phyloP scores from a whole-genome alignment of 2,329 filamentous ascomycete genomes.

The Colletotrichum trifolii region DNA sequence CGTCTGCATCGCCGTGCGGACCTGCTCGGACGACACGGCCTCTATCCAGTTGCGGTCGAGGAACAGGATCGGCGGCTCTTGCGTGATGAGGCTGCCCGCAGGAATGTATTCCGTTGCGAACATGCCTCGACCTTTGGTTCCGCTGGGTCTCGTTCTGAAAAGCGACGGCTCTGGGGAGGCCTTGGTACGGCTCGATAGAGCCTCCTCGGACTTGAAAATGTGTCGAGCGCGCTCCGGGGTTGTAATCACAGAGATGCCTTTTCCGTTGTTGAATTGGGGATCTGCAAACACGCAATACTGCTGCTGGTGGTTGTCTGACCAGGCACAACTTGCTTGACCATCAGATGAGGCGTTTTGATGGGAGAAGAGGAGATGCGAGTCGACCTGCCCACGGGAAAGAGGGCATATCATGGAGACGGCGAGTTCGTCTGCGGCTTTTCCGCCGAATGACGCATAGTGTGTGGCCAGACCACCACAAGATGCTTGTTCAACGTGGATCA shows the following conservation, averaged over 20 bases:
- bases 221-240: conserved; percentile 6
- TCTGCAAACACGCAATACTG: conserved; percentile 13
- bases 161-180: neutral
- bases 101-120: neutral
- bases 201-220: neutral
- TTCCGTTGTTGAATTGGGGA: conserved; percentile 3
- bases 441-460: neutral
- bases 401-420: neutral
- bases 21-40: conserved; percentile 3
- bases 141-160: neutral
- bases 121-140: conserved; percentile 14
- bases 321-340: neutral
- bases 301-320: neutral
- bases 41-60: conserved; percentile 3
- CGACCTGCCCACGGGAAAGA: too few species aligned
- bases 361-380: too few species aligned
- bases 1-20: neutral
- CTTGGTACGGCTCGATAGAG: neutral
- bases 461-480: neutral
- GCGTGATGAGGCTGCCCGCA: conserved; percentile 1
- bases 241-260: conserved; percentile 14
- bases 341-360: too few species aligned
- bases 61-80: neutral
- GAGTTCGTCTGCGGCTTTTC: neutral
- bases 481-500: neutral